Base-by-base conservation (phyloP, 2,329 filamentous ascomycete species). In the Paecilomyces dactylethromorphus region DNA sequence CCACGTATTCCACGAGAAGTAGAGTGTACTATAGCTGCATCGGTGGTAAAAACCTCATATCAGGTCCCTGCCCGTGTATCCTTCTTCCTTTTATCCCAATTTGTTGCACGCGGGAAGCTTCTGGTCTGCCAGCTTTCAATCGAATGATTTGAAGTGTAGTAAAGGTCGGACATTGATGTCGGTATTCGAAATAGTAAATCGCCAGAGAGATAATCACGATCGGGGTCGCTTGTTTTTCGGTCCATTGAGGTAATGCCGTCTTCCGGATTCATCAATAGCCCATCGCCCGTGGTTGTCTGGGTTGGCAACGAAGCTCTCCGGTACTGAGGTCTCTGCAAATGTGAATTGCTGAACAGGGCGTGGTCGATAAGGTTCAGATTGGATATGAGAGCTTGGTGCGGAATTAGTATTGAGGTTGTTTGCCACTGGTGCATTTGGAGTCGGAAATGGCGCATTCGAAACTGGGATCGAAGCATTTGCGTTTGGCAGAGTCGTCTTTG, bases 201-300 rank as follows among this genome's bases (percentile, higher is more conserved):
- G 26, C 26, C 26, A 7, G 26, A 29, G 26, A 29, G 5, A 29
- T 29, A 29, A 29, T 29, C 26, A 29, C 26, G n/a, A 45, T 5
- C 21, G 32, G 18, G 53, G 31, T 21, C 53, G 31, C 45, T 59
- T 64, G 5, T 52, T 53, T 35, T 59, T 59, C 7, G 61, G 58
- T 13, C 49, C 63, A 53, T 65, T 67, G 54, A 69, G 55, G 54
- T 68, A 68, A 6, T 54, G 33, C 15, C 62, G 52, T 12, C 58
- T 59, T 1, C 65, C 66, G 12, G 56, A n/a, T 1, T 24, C 10
- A 15, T 63, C 59, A 26, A 62, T 32, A 29, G 56, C 15, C 59
- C 66, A 70, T 26, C 66, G 61, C 10, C 57, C 63, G 53, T 69
- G 66, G 45, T 66, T 68, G 33, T 64, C 60, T 5, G 66, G 65